Percentiles rank a stretch among this genome's conserved stretches.
Conservation (phyloP, 148 eudicot species). For the Rhododendron vialii region DNA sequence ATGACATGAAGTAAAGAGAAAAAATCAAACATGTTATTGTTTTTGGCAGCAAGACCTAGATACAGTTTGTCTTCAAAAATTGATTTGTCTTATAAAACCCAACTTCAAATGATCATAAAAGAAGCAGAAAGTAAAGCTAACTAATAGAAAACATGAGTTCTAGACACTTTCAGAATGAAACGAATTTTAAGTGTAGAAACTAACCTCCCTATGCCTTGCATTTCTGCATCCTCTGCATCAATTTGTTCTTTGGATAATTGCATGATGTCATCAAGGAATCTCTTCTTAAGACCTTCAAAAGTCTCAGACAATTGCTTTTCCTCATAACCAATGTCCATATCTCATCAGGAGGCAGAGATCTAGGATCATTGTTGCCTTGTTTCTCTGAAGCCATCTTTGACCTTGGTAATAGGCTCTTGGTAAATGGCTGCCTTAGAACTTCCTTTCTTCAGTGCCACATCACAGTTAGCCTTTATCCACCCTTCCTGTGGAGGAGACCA, state of each 20-base stretch:
- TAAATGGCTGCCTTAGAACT: too few species aligned
- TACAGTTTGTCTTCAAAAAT: neutral
- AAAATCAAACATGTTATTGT: neutral
- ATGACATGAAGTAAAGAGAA: neutral
- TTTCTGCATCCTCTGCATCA: conserved; percentile 56
- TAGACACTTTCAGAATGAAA: neutral
- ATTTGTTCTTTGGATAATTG: conserved; percentile 49
- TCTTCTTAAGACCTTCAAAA: conserved; percentile 54
- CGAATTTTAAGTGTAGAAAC: neutral
- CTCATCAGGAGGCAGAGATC: conserved; percentile 40
- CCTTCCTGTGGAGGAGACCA: too few species aligned
- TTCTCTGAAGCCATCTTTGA: conserved; percentile 38
- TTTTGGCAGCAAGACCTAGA: neutral
- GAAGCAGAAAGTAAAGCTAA: neutral
- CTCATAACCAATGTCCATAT: conserved; percentile 42
- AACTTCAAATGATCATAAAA: neutral
- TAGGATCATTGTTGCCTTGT: conserved; percentile 30
- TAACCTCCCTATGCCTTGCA: conserved; percentile 52
- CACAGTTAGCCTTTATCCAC: too few species aligned
- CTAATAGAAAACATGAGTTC: neutral
- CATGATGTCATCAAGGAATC: conserved; percentile 40
- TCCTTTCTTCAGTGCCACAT: too few species aligned
- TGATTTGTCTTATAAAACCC: neutral
- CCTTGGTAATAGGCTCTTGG: conserved; percentile 46
- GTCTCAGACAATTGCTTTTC: conserved; percentile 24